These are phyloP conservation scores for Hypoxylon intermedium DNA, from an alignment of 495 filamentous ascomycete genomes.

Conservation along the genomic window DNA sequence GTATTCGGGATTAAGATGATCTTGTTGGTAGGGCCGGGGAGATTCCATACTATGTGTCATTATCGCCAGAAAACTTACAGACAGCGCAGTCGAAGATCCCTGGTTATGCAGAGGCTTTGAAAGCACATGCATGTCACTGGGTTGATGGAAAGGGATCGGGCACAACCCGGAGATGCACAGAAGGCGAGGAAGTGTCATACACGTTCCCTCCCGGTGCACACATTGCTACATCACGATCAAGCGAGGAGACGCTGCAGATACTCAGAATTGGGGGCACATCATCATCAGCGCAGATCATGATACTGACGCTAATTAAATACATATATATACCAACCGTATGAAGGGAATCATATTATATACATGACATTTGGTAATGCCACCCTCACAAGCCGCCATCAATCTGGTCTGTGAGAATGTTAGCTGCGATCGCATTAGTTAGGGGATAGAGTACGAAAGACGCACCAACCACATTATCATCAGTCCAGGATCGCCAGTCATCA, in stretches of 20 bases:
- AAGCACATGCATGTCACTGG: slow-evolving; percentile 24
- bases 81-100: slow-evolving; percentile 24
- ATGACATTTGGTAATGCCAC: not conserved
- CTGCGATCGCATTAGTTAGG: not conserved
- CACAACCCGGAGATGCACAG: slow-evolving; percentile 53
- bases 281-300: slow-evolving; percentile 50
- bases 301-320: not conserved
- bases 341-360: no score
- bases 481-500: slow-evolving; percentile 56
- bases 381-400: slow-evolving; percentile 60
- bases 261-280: slow-evolving; percentile 50
- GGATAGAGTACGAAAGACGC: not conserved
- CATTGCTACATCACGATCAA: slow-evolving; percentile 50
- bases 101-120: slow-evolving; percentile 37
- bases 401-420: slow-evolving; percentile 47
- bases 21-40: slow-evolving; percentile 55
- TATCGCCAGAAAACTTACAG: slow-evolving; percentile 40
- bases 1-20: slow-evolving; percentile 54
- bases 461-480: slow-evolving; percentile 47
- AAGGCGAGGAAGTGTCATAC: slow-evolving; percentile 49
- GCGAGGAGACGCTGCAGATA: slow-evolving; percentile 42
- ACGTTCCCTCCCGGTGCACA: slow-evolving; percentile 54
- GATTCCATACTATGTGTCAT: slow-evolving; percentile 57
- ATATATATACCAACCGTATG: no score
- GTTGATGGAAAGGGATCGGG: slow-evolving; percentile 25